Conservation (phyloP, 2,329 filamentous ascomycete genomes). For the Arthrobotrys pseudoclavata region DNA sequence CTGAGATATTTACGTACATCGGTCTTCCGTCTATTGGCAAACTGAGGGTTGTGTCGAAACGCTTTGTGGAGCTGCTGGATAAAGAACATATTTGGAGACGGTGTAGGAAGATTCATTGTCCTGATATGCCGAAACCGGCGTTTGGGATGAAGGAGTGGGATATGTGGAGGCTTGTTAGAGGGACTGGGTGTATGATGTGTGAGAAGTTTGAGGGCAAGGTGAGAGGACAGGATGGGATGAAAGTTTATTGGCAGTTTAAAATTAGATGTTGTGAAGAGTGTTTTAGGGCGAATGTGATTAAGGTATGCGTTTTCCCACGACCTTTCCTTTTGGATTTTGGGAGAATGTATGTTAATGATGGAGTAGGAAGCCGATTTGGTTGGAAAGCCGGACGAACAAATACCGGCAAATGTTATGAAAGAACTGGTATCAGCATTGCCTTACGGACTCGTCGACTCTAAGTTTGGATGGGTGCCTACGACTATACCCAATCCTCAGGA, state of each 20-base stretch:
- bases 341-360: slow-evolving; percentile 19
- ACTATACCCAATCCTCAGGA: slow-evolving; percentile 68
- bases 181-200: slow-evolving; percentile 78
- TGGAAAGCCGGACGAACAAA: slow-evolving; percentile 78
- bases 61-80: slow-evolving; percentile 59
- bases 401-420: slow-evolving; percentile 74
- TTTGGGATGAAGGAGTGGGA: slow-evolving; percentile 76
- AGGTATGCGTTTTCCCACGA: slow-evolving; percentile 71
- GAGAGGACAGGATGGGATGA: slow-evolving; percentile 52
- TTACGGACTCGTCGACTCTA: slow-evolving; percentile 71
- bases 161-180: slow-evolving; percentile 80
- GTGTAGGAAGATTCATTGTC: slow-evolving; percentile 67
- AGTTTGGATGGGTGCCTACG: slow-evolving; percentile 61
- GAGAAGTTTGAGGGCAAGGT: slow-evolving; percentile 66
- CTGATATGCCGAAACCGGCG: slow-evolving; percentile 78
- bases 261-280: slow-evolving; percentile 77
- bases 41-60: slow-evolving; percentile 56
- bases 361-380: slow-evolving; percentile 62
- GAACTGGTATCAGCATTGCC: slow-evolving; percentile 77
- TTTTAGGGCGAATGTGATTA: slow-evolving; percentile 73
- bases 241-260: slow-evolving; percentile 75
- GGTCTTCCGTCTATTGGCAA: slow-evolving; percentile 40
- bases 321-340: slow-evolving; percentile 27
- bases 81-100: slow-evolving; percentile 61
- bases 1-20: slow-evolving; percentile 57